Evolutionary conservation across 768 basidiomycete genomes (phyloP).

Genomic region (Zangia roseola): DNA sequence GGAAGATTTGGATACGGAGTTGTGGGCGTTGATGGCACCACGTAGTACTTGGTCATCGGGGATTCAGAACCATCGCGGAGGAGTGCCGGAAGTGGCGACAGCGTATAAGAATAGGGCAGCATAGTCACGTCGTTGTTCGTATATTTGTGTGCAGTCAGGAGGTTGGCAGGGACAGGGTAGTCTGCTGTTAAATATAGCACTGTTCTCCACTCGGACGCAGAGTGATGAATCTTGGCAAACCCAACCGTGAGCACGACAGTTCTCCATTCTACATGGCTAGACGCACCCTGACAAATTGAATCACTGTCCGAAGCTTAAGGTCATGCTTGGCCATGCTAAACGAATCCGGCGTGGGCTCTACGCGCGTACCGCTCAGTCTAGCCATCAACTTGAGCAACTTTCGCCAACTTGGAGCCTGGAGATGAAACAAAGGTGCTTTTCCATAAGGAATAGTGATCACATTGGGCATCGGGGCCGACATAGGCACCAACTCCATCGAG

Average conservation of each 20-base stretch:
- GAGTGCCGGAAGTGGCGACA: constrained; percentile 57
- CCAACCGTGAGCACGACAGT: neutral
- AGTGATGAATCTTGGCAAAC: constrained; percentile 51
- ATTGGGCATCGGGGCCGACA: constrained; percentile 61
- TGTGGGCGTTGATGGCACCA: constrained; percentile 57
- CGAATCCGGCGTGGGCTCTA: constrained; percentile 72
- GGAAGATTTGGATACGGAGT: constrained; percentile 71
- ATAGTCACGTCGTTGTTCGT: constrained; percentile 58
- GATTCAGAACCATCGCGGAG: constrained; percentile 66
- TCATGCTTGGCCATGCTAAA: constrained; percentile 54
- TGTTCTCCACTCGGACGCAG: constrained; percentile 65
- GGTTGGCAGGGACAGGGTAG: constrained; percentile 51
- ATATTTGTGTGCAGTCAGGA: constrained; percentile 46
- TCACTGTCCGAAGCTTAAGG: constrained; percentile 64
- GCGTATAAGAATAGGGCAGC: constrained; percentile 71
- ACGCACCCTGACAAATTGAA: constrained; percentile 77
- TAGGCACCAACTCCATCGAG: constrained; percentile 42
- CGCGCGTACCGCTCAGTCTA: constrained; percentile 61
- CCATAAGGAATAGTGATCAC: constrained; percentile 74
- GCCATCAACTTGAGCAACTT: constrained; percentile 75
- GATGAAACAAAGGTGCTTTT: constrained; percentile 62
- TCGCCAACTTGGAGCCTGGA: constrained; percentile 75
- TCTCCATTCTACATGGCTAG: neutral
- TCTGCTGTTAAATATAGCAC: constrained; percentile 79
- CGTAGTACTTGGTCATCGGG: constrained; percentile 64